Evolutionary conservation across 2,329 filamentous ascomycete species (phyloP).

Genomic region (Salinomyces thailandicus): DNA sequence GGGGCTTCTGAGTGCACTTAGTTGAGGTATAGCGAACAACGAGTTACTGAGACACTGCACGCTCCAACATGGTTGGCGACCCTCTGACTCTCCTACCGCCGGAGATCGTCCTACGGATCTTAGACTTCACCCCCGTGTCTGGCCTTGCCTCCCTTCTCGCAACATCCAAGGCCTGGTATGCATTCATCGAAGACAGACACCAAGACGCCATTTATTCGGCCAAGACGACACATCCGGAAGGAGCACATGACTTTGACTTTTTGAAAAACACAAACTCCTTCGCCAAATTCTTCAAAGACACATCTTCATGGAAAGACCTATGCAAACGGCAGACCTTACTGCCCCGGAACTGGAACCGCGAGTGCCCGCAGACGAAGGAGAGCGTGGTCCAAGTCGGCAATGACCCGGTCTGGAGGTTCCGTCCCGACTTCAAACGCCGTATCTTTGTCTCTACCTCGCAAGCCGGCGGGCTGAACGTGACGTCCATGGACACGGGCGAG

Average conservation of each 20-base stretch:
- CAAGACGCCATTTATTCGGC: conserved; percentile 34
- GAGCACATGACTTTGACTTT: conserved; percentile 24
- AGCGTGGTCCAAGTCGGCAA: conserved; percentile 33
- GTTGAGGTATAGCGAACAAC: too few species aligned
- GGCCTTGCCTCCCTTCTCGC: conserved; percentile 29
- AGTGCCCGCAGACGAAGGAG: conserved; percentile 28
- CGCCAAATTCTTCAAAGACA: conserved; percentile 26
- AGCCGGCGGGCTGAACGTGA: conserved; percentile 36
- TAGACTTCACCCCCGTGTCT: conserved; percentile 29
- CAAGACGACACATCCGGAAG: conserved; percentile 23
- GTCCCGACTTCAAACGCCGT: conserved; percentile 37
- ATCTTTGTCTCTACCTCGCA: conserved; percentile 38
- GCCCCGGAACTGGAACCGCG: conserved; percentile 29
- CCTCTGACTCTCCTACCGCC: conserved; percentile 26
- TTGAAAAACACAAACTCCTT: conserved; percentile 20
- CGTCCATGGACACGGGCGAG: conserved; percentile 36
- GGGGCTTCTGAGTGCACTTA: too few species aligned
- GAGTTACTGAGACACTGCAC: too few species aligned
- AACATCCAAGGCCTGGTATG: conserved; percentile 30
- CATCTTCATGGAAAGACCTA: conserved; percentile 34
- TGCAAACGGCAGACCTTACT: conserved; percentile 34
- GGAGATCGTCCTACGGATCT: conserved; percentile 32
- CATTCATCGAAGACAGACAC: conserved; percentile 34
- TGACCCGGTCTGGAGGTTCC: conserved; percentile 37
- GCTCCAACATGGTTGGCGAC: too few species aligned